Conservation (phyloP, 1,139 yeast genomes). For the Candida smagusa region DNA sequence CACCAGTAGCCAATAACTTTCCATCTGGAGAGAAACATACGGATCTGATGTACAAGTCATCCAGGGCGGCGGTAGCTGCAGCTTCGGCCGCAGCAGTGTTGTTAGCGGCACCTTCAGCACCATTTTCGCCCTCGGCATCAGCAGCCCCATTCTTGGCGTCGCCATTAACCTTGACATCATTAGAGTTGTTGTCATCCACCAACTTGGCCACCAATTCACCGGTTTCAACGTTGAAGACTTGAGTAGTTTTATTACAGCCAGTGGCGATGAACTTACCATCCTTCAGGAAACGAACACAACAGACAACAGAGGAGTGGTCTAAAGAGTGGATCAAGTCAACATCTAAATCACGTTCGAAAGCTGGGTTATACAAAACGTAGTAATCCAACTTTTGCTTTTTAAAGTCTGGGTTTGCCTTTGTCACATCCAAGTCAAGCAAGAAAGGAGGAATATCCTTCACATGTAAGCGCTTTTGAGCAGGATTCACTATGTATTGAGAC, state of each 20-base stretch:
- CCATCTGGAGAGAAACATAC: conserved; percentile 98
- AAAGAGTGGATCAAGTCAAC: conserved; percentile 86
- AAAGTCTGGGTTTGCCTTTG: conserved; percentile 71
- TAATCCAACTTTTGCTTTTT: conserved; percentile 86
- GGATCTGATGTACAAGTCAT: conserved; percentile 89
- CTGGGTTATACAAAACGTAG: conserved; percentile 88
- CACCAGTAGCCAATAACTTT: conserved; percentile 93
- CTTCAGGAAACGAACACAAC: conserved; percentile 91
- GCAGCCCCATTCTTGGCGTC: conserved; percentile 11
- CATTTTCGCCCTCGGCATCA: conserved; percentile 18
- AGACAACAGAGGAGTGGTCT: conserved; percentile 91
- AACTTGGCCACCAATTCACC: conserved; percentile 85
- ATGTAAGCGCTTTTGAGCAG: conserved; percentile 49
- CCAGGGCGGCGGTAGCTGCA: conserved; percentile 37
- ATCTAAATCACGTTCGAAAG: conserved; percentile 64
- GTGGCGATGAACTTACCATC: conserved; percentile 95
- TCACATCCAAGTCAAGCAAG: conserved; percentile 77
- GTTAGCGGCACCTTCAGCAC: conserved; percentile 15
- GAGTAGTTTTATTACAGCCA: conserved; percentile 95
- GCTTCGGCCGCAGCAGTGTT: conserved; percentile 23
- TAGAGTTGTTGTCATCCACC: conserved; percentile 66
- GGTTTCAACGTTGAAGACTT: conserved; percentile 87
- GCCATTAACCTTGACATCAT: conserved; percentile 31
- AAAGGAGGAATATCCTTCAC: conserved; percentile 79
- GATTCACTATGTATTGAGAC: conserved; percentile 43